These are phyloP conservation scores for Lipomyces japonicus DNA, from an alignment of 805 yeast species.

Conservation along the genomic window DNA sequence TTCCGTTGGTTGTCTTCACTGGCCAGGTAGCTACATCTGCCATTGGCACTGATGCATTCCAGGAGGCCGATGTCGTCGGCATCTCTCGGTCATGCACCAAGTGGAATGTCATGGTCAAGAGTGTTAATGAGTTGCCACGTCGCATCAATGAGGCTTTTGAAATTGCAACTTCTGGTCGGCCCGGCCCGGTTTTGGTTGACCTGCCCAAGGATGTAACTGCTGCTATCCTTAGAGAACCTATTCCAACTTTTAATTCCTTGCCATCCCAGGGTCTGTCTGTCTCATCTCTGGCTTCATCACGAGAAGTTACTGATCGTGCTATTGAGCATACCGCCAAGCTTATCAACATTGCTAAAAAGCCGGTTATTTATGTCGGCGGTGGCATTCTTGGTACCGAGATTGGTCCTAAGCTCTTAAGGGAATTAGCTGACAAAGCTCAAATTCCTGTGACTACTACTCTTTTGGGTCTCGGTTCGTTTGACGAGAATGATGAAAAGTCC, in stretches of 20 bases:
- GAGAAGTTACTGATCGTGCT: slow-evolving; percentile 70
- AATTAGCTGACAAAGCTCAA: slow-evolving; percentile 81
- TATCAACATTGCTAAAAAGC: slow-evolving; percentile 78
- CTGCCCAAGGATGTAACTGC: slow-evolving; percentile 98
- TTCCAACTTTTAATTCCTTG: slow-evolving; percentile 65
- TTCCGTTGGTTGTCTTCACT: slow-evolving; percentile 91
- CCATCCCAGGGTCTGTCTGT: slow-evolving; percentile 50
- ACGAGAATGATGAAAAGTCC: slow-evolving; percentile 85
- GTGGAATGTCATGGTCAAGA: slow-evolving; percentile 98
- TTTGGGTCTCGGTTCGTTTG: slow-evolving; percentile 92
- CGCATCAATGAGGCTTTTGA: slow-evolving; percentile 97
- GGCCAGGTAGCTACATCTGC: slow-evolving; percentile 97
- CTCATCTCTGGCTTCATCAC: slow-evolving; percentile 62
- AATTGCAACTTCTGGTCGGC: slow-evolving; percentile 92
- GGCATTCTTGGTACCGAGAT: slow-evolving; percentile 78
- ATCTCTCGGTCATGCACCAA: slow-evolving; percentile 96
- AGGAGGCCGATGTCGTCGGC: slow-evolving; percentile 97
- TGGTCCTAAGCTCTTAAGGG: slow-evolving; percentile 75
- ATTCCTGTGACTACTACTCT: slow-evolving; percentile 96
- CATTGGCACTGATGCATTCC: slow-evolving; percentile 98
- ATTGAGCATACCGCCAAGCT: slow-evolving; percentile 73
- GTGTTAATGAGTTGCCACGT: slow-evolving; percentile 88
- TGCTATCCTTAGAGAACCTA: slow-evolving; percentile 76
- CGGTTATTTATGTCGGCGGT: slow-evolving; percentile 86
- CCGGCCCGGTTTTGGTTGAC: slow-evolving; percentile 97